phyloP scores from a whole-genome alignment of 2,329 filamentous ascomycete genomes.

The Stagonosporopsis cucurbitacearum region DNA sequence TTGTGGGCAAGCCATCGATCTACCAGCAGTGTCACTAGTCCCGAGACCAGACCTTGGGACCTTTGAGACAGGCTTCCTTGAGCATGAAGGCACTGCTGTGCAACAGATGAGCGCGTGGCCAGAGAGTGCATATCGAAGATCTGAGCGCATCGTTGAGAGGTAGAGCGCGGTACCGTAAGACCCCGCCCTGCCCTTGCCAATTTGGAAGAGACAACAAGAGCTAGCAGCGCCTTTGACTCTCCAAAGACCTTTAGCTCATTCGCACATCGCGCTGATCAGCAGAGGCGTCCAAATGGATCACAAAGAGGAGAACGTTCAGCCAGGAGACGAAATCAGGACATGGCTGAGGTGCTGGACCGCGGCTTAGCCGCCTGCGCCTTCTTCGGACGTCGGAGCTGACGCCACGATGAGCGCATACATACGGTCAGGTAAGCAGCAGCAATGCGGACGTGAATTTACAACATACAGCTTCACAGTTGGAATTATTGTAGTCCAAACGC shows the following conservation, averaged over 20 bases:
- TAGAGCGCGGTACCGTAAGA: constrained; percentile 4
- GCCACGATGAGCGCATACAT: constrained; percentile 19
- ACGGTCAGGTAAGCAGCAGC: constrained; percentile 3
- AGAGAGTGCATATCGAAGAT: background rate
- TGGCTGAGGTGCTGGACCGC: background rate
- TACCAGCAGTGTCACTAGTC: constrained; percentile 12
- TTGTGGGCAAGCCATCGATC: constrained; percentile 3
- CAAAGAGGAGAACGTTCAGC: background rate
- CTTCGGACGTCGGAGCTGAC: constrained; percentile 9
- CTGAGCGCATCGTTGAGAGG: constrained; percentile 1
- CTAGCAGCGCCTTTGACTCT: background rate
- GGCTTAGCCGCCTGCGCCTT: constrained; percentile 8
- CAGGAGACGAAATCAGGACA: background rate
- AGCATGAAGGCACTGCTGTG: constrained; percentile 4
- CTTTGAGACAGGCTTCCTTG: constrained; percentile 10
- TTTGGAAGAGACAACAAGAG: background rate
- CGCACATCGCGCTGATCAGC: background rate
- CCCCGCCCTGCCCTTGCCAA: background rate
- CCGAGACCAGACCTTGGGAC: constrained; percentile 12
- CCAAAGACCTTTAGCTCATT: background rate
- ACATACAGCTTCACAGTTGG: background rate
- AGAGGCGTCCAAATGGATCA: background rate
- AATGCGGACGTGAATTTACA: background rate
- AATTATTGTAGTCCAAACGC: background rate
- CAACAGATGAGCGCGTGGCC: constrained; percentile 6